These are phyloP conservation scores for Pythium aristosporum DNA, from an alignment of 352 stramenopile species.

Conservation along the genomic window DNA sequence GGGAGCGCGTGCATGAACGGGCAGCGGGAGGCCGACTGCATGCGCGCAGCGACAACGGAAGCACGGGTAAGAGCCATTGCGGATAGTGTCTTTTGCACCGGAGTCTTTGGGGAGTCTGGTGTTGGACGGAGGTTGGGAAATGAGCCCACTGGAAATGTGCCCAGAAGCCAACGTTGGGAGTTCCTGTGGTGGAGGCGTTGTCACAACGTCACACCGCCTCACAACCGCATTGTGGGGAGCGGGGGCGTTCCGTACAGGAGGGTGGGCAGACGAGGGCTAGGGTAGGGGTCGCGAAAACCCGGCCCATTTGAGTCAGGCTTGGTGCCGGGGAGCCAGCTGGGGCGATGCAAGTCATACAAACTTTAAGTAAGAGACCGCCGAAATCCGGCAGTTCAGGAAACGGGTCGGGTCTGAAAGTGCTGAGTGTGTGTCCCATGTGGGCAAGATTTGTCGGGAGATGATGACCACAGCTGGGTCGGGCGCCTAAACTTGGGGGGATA, in stretches of 20 bases:
- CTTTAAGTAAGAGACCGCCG: conserved; percentile 31
- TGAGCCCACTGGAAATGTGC: conserved; percentile 12
- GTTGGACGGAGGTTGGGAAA: conserved; percentile 35
- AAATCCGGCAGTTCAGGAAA: conserved; percentile 21
- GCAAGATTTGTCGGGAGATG: conserved; percentile 5
- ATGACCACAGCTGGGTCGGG: conserved; percentile 19
- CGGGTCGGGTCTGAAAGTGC: conserved; percentile 12
- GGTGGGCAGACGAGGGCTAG: conserved; percentile 2
- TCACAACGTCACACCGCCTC: background rate
- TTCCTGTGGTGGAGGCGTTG: conserved; percentile 5
- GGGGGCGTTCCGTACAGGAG: background rate
- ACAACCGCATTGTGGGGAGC: background rate
- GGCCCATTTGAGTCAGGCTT: background rate
- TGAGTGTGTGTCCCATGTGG: background rate
- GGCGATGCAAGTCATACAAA: conserved; percentile 16
- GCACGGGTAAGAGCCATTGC: conserved; percentile 70
- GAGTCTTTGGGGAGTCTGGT: conserved; percentile 8
- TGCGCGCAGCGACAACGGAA: conserved; percentile 59
- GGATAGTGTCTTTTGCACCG: conserved; percentile 3
- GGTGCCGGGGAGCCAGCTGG: conserved; percentile 7
- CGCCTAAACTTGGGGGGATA: conserved; percentile 4
- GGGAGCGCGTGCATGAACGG: conserved; percentile 84
- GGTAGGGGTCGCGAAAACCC: background rate
- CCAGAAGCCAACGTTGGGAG: background rate
- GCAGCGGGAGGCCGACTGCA: conserved; percentile 75